phyloP scores from a whole-genome alignment of 345 rosid species.

The Lumnitzera littorea region DNA sequence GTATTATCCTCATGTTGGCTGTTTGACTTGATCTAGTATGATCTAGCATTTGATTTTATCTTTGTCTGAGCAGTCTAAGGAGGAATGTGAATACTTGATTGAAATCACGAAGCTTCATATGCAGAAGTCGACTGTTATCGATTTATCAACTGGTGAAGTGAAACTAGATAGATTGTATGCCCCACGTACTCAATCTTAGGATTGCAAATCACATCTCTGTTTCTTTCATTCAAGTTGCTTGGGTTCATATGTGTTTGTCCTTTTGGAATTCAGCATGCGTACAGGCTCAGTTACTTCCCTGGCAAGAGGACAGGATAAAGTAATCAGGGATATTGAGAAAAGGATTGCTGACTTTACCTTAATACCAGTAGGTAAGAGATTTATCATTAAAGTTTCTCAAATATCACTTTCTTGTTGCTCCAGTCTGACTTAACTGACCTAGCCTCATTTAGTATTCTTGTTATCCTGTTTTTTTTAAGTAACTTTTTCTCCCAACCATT shows the following conservation, averaged over 20 bases:
- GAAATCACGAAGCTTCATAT: slow-evolving; percentile 78
- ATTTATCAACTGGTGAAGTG: slow-evolving; percentile 7
- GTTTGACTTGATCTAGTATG: too few species aligned
- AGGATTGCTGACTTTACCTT: slow-evolving; percentile 85
- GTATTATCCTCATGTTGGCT: background rate
- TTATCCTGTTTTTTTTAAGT: too few species aligned
- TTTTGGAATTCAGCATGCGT: slow-evolving; percentile 51
- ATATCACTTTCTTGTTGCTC: too few species aligned
- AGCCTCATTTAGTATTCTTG: too few species aligned
- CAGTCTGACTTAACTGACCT: too few species aligned
- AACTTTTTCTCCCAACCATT: too few species aligned
- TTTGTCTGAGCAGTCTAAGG: slow-evolving; percentile 46
- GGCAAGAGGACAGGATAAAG: slow-evolving; percentile 70
- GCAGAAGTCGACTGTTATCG: slow-evolving; percentile 87
- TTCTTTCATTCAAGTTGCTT: background rate
- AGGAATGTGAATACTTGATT: slow-evolving; percentile 79
- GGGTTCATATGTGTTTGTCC: background rate
- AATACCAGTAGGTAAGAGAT: slow-evolving; percentile 66
- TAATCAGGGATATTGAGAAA: slow-evolving; percentile 68
- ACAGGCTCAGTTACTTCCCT: slow-evolving; percentile 91
- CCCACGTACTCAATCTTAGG: background rate
- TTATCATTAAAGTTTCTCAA: background rate
- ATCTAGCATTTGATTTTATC: background rate
- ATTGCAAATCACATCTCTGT: background rate
- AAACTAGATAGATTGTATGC: slow-evolving; percentile 13